Evolutionary conservation across 2,329 filamentous ascomycete genomes (phyloP).

Genomic region (Metarhizium robertsii): DNA sequence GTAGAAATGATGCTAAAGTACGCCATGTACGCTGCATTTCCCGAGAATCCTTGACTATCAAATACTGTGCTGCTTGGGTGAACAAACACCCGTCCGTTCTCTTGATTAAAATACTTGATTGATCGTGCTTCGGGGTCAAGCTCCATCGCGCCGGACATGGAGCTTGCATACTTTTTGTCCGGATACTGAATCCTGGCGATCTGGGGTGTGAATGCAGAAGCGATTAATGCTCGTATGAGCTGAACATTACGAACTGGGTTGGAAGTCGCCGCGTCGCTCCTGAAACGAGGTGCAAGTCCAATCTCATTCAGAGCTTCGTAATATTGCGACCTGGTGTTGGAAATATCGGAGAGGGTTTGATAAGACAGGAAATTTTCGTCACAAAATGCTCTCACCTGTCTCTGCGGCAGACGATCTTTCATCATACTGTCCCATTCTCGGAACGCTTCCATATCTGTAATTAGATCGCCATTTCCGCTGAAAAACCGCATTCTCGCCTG

Average conservation of each 20-base stretch:
- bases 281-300: conserved; percentile 54
- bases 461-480: conserved; percentile 70
- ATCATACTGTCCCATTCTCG: conserved; percentile 69
- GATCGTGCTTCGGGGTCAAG: conserved; percentile 84
- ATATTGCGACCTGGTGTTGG: conserved; percentile 78
- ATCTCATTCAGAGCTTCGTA: conserved; percentile 77
- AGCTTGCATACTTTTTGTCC: conserved; percentile 87
- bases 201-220: conserved; percentile 72
- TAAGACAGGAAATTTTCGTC: conserved; percentile 75
- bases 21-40: conserved; percentile 66
- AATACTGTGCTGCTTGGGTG: conserved; percentile 87
- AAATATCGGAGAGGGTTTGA: conserved; percentile 79
- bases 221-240: conserved; percentile 60
- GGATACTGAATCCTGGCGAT: conserved; percentile 88
- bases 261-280: conserved; percentile 22
- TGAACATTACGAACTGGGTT: conserved; percentile 24
- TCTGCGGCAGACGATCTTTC: conserved; percentile 46
- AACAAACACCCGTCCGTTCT: conserved; percentile 81
- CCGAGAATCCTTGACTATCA: conserved; percentile 67
- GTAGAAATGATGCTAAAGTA: conserved; percentile 93
- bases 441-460: conserved; percentile 79
- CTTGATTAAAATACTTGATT: conserved; percentile 87
- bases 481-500: conserved; percentile 67
- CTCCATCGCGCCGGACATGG: conserved; percentile 81
- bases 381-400: conserved; percentile 67